A percentile compares a stretch with the other conserved stretches of the same genome.
Evolutionary conservation across 345 rosid species (phyloP).

Genomic region (Gossypium stocksii): DNA sequence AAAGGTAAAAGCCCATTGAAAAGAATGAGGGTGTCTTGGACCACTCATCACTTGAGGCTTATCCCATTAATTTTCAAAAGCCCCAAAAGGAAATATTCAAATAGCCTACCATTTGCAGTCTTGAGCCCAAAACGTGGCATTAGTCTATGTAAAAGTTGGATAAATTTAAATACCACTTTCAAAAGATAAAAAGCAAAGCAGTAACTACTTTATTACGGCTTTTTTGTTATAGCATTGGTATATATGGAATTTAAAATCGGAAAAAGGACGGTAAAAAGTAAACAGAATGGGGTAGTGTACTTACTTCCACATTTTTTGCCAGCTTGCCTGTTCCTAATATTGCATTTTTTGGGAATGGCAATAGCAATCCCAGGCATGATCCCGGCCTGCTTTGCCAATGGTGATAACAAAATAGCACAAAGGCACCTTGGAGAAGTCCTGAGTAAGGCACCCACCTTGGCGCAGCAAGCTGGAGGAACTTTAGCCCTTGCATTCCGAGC

Average conservation of each 20-base stretch:
- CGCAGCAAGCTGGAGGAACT: slow-evolving; percentile 66
- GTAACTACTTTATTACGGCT: too few species aligned
- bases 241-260: too few species aligned
- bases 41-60: too few species aligned
- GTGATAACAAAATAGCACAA: slow-evolving; percentile 71
- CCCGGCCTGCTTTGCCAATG: slow-evolving; percentile 71
- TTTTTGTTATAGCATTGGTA: too few species aligned
- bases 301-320: slow-evolving; percentile 90
- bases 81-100: neutral
- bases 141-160: neutral
- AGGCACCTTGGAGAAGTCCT: slow-evolving; percentile 69
- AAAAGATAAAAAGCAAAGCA: neutral
- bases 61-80: too few species aligned
- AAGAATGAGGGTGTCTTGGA: too few species aligned
- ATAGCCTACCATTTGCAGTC: neutral
- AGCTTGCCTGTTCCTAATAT: slow-evolving; percentile 55
- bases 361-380: slow-evolving; percentile 74
- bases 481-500: slow-evolving; percentile 34
- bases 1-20: too few species aligned
- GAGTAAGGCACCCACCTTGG: slow-evolving; percentile 60
- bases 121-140: neutral
- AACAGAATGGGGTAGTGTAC: neutral
- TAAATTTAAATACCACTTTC: neutral
- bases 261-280: too few species aligned
- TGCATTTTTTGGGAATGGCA: slow-evolving; percentile 76